These are phyloP conservation scores for Claviceps arundinis DNA, from an alignment of 2,329 filamentous ascomycete genomes.

Conservation along the genomic window DNA sequence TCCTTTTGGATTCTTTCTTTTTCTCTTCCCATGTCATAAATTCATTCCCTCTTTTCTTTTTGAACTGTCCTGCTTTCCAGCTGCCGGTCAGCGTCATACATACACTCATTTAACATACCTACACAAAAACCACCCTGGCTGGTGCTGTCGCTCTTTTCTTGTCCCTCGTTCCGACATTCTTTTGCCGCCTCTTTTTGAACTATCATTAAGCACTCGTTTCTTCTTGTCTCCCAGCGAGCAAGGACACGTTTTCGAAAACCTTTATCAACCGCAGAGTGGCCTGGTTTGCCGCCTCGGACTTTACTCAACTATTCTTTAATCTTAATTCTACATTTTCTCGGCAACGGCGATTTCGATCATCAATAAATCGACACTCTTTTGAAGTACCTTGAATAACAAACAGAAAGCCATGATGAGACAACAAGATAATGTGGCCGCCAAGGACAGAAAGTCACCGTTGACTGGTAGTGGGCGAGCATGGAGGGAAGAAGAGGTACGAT, in stretches of 20 bases:
- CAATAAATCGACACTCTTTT: neutral
- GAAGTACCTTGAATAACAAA: constrained; percentile 13
- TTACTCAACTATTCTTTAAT: neutral
- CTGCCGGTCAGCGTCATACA: neutral
- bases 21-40: constrained; percentile 3
- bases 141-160: no score
- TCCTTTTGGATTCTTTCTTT: constrained; percentile 14
- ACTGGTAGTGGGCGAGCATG: constrained; percentile 68
- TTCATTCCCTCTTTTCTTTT: constrained; percentile 16
- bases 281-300: constrained; percentile 9
- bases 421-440: constrained; percentile 46
- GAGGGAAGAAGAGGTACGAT: constrained; percentile 70
- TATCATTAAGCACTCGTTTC: neutral
- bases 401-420: constrained; percentile 37
- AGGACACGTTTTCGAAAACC: neutral
- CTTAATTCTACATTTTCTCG: neutral
- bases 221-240: neutral
- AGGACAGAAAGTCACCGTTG: constrained; percentile 54
- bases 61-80: constrained; percentile 38
- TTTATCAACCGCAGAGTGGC: constrained; percentile 10
- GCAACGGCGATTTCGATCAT: neutral
- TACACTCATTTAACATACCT: no score
- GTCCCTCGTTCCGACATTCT: constrained; percentile 10
- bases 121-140: no score
- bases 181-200: constrained; percentile 8